Evolutionary conservation across 768 basidiomycete species (phyloP).

Genomic region (Agaricus subrufescens): DNA sequence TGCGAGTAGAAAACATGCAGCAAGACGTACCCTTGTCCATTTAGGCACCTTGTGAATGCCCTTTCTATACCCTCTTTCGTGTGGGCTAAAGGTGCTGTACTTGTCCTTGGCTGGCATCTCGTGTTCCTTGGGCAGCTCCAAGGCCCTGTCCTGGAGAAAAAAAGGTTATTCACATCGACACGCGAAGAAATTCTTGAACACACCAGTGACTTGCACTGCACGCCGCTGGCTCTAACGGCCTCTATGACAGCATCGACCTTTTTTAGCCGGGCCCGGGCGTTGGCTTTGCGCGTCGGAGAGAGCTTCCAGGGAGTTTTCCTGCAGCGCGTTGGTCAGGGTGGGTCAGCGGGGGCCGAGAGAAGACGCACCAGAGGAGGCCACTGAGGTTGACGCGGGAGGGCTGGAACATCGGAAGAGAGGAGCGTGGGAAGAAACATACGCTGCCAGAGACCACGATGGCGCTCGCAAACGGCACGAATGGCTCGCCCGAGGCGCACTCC

Average conservation of each 20-base stretch:
- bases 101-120: conserved; percentile 94
- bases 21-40: conserved; percentile 81
- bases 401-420: conserved; percentile 71
- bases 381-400: conserved; percentile 58
- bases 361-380: conserved; percentile 80
- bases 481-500: conserved; percentile 35
- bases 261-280: conserved; percentile 84
- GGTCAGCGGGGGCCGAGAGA: background rate
- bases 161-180: no score
- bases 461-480: conserved; percentile 19
- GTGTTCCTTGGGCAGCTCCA: conserved; percentile 86
- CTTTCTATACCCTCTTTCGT: conserved; percentile 76
- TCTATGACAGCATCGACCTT: conserved; percentile 93
- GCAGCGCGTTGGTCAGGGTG: background rate
- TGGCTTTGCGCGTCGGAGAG: conserved; percentile 88
- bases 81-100: conserved; percentile 84
- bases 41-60: conserved; percentile 98
- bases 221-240: conserved; percentile 76
- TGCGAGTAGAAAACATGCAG: background rate
- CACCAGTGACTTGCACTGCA: conserved; percentile 74
- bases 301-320: conserved; percentile 97
- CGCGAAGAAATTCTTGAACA: conserved; percentile 21
- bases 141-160: conserved; percentile 52
- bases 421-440: background rate
- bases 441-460: conserved; percentile 11